Conservation (phyloP, 345 rosid species). For the thale cress (Arabidopsis thaliana) region TAIR10.1 NC_003074.8:18444001-18444500, state of each 20-base stretch:
- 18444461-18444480: slow-evolving; percentile 46
- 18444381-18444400: slow-evolving; percentile 97
- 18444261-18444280: slow-evolving; percentile 87
- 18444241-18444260: slow-evolving; percentile 89
- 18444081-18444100: slow-evolving; percentile 77
- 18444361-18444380: slow-evolving; percentile 75
- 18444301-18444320: slow-evolving; percentile 20
- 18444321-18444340: not conserved
- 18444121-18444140: slow-evolving; percentile 11
- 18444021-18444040: slow-evolving; percentile 99
- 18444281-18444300: slow-evolving; percentile 83
- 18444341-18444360: not conserved
- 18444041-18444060: slow-evolving; percentile 96
- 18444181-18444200: slow-evolving; percentile 98
- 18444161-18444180: slow-evolving; percentile 55
- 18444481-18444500: slow-evolving; percentile 24
- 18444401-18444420: slow-evolving; percentile 93
- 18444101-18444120: slow-evolving; percentile 13
- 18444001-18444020: slow-evolving; percentile 61
- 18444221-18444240: slow-evolving; percentile 68
- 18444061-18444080: slow-evolving; percentile 58
- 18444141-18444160: slow-evolving; percentile 2
- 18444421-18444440: slow-evolving; percentile 89
- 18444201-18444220: slow-evolving; percentile 90
- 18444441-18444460: slow-evolving; percentile 79